phyloP scores from a whole-genome alignment of 2,329 filamentous ascomycete genomes.

The Penicillium corylophilum region DNA sequence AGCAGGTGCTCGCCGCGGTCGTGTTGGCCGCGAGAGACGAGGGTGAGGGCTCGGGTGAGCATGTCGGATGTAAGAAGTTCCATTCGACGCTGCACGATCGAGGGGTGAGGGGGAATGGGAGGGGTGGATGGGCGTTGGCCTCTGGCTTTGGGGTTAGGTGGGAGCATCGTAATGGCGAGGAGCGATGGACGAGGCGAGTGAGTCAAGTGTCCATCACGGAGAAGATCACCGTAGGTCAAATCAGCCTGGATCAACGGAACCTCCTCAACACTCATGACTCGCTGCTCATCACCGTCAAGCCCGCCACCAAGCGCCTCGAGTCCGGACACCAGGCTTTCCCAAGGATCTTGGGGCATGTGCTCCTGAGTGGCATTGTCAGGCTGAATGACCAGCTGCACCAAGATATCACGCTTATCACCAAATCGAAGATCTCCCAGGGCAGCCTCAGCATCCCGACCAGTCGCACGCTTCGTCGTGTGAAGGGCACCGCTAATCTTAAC shows the following conservation, averaged over 20 bases:
- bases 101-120: conserved; percentile 91
- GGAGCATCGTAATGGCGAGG: conserved; percentile 89
- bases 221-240: conserved; percentile 86
- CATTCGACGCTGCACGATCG: conserved; percentile 94
- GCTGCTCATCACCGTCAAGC: conserved; percentile 80
- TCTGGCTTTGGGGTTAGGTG: conserved; percentile 65
- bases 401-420: conserved; percentile 89
- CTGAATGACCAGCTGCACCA: conserved; percentile 89
- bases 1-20: conserved; percentile 90
- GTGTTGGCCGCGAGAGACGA: conserved; percentile 88
- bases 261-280: conserved; percentile 84
- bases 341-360: conserved; percentile 84
- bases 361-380: conserved; percentile 83
- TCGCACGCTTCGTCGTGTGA: conserved; percentile 93
- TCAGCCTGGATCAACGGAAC: conserved; percentile 94
- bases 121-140: conserved; percentile 59
- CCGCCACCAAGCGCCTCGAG: conserved; percentile 89
- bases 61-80: conserved; percentile 97
- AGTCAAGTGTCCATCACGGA: conserved; percentile 80
- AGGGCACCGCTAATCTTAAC: conserved; percentile 97
- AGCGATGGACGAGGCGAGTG: conserved; percentile 88
- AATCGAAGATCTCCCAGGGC: conserved; percentile 89
- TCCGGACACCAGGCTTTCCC: conserved; percentile 96
- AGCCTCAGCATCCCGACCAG: conserved; percentile 90
- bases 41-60: conserved; percentile 85